phyloP scores from a whole-genome alignment of 2,329 filamentous ascomycete genomes.

The Mycogone perniciosa region DNA sequence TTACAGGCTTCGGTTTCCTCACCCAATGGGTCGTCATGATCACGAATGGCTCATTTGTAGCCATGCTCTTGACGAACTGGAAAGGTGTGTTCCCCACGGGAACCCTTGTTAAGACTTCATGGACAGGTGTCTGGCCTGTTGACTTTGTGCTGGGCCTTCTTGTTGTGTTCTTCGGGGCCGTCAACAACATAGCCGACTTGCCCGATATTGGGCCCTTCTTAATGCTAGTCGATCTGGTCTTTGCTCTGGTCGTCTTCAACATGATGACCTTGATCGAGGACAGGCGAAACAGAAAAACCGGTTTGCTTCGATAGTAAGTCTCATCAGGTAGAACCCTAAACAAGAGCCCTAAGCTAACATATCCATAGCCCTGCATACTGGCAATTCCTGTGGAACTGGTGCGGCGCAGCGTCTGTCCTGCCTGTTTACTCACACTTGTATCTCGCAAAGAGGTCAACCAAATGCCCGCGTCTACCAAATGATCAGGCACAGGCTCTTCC shows the following conservation, averaged over 20 bases:
- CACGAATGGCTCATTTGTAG: constrained; percentile 1
- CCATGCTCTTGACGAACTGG: not conserved
- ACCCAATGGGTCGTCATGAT: constrained; percentile 6
- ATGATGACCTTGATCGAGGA: constrained; percentile 10
- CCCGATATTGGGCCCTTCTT: constrained; percentile 6
- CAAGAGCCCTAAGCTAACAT: not conserved
- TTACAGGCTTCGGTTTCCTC: constrained; percentile 1
- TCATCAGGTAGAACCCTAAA: not conserved
- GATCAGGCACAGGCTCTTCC: constrained; percentile 2
- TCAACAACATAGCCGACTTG: constrained; percentile 5
- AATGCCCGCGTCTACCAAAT: not conserved
- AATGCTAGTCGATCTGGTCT: constrained; percentile 4
- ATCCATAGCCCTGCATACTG: not conserved
- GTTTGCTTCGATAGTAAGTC: not conserved
- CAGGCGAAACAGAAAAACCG: constrained; percentile 1
- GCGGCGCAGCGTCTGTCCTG: constrained; percentile 1
- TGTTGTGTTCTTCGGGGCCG: constrained; percentile 3
- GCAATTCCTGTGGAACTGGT: constrained; percentile 4
- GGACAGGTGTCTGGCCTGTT: constrained; percentile 4
- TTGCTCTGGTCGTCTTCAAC: constrained; percentile 8
- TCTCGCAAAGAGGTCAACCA: not conserved
- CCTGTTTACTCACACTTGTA: constrained; percentile 3
- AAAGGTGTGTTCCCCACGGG: constrained; percentile 1
- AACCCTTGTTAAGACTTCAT: constrained; percentile 4
- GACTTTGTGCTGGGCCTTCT: constrained; percentile 4